phyloP scores from a whole-genome alignment of 352 stramenopile species.

The Elongisporangium anandrum region DNA sequence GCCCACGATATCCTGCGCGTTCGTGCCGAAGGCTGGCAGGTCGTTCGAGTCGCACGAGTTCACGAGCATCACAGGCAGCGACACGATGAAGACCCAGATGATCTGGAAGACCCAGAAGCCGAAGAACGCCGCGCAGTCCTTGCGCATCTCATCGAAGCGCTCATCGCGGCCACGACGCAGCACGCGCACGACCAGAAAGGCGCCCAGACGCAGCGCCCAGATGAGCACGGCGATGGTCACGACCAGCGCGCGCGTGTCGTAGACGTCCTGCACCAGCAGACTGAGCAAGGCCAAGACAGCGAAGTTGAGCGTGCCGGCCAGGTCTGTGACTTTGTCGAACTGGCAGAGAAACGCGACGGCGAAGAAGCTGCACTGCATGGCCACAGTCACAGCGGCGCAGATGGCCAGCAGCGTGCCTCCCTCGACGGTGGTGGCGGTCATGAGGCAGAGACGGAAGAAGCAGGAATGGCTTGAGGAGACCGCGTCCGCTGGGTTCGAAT shows the following conservation, averaged over 20 bases:
- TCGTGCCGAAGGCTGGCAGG: slow-evolving; percentile 24
- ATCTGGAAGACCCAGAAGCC: slow-evolving; percentile 82
- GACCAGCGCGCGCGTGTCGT: slow-evolving; percentile 41
- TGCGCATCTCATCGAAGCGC: slow-evolving; percentile 75
- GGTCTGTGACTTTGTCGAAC: slow-evolving; percentile 65
- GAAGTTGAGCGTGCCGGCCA: slow-evolving; percentile 62
- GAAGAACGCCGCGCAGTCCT: slow-evolving; percentile 58
- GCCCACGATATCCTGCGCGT: slow-evolving; percentile 31
- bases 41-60: slow-evolving; percentile 33
- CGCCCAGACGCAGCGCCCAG: slow-evolving; percentile 66
- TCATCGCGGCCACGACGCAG: slow-evolving; percentile 66
- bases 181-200: slow-evolving; percentile 61
- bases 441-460: not conserved
- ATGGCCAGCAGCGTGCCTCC: slow-evolving; percentile 38
- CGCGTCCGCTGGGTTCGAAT: too few species aligned
- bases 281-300: slow-evolving; percentile 43
- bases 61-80: slow-evolving; percentile 56
- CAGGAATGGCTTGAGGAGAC: too few species aligned
- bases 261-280: slow-evolving; percentile 38
- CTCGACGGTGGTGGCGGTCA: slow-evolving; percentile 4
- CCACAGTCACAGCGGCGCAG: slow-evolving; percentile 36
- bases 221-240: slow-evolving; percentile 35
- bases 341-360: slow-evolving; percentile 49
- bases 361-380: slow-evolving; percentile 63
- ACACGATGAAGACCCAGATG: slow-evolving; percentile 76